A percentile compares a stretch with the other conserved stretches of the same genome.
Conservation (phyloP, 345 rosid genomes). For the Citrus trifoliata region DNA sequence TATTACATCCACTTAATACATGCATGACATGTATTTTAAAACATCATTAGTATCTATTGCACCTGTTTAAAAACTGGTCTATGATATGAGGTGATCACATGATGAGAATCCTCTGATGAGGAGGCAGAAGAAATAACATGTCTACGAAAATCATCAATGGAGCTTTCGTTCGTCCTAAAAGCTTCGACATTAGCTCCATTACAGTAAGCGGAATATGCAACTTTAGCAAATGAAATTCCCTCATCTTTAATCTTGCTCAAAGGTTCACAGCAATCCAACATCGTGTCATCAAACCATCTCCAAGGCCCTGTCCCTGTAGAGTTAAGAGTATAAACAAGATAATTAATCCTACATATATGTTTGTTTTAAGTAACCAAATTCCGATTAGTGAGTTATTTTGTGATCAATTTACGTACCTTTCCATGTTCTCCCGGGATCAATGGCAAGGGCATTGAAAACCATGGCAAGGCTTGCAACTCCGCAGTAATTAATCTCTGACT, state of each 20-base stretch:
- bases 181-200: slow-evolving; percentile 34
- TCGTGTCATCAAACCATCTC: slow-evolving; percentile 44
- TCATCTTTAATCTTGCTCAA: slow-evolving; percentile 22
- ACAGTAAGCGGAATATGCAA: slow-evolving; percentile 31
- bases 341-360: background rate
- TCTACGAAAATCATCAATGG: slow-evolving; percentile 23
- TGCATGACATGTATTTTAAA: too few species aligned
- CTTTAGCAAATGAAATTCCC: slow-evolving; percentile 34
- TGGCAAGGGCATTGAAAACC: slow-evolving; percentile 43
- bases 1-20: too few species aligned
- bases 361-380: background rate
- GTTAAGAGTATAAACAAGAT: too few species aligned
- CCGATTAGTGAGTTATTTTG: background rate
- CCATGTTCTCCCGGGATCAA: slow-evolving; percentile 41
- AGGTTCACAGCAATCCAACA: slow-evolving; percentile 40
- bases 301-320: slow-evolving; percentile 23
- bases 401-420: slow-evolving; percentile 24
- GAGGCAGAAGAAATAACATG: slow-evolving; percentile 22
- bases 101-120: slow-evolving; percentile 18
- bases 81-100: slow-evolving; percentile 28
- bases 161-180: slow-evolving; percentile 17
- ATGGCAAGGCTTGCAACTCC: slow-evolving; percentile 38
- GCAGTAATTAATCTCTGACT: slow-evolving; percentile 33
- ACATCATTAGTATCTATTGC: background rate
- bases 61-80: slow-evolving; percentile 33